Conservation (phyloP, 179 eudicot species). For the Spinacia oleracea region DNA sequence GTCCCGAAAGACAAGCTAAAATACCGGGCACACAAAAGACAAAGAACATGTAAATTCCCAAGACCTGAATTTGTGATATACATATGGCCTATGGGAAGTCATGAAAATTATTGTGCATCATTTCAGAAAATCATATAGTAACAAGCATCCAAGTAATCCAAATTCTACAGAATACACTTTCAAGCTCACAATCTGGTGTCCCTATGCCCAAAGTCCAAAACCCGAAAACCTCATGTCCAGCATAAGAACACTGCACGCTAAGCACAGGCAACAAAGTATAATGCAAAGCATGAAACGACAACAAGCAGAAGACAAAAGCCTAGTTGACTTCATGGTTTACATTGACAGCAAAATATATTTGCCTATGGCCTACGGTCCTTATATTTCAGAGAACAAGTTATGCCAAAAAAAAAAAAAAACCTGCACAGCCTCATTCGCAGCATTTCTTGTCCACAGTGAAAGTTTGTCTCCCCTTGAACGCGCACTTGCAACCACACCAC, state of each 20-base stretch:
- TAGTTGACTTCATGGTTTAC: background rate
- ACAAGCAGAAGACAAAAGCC: background rate
- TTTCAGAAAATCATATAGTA: background rate
- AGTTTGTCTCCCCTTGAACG: conserved; percentile 86
- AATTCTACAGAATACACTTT: no score
- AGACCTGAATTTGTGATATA: background rate
- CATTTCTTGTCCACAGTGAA: conserved; percentile 88
- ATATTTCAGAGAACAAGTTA: background rate
- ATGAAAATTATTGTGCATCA: background rate
- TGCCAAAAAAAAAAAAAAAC: conserved; percentile 28
- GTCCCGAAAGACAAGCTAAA: background rate
- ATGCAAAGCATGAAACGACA: background rate
- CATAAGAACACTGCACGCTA: background rate
- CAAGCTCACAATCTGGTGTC: background rate
- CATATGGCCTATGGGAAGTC: background rate
- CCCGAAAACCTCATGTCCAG: background rate
- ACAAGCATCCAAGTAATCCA: background rate
- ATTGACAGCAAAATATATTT: background rate
- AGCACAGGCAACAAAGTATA: background rate
- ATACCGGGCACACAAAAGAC: background rate
- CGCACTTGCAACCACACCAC: conserved; percentile 96
- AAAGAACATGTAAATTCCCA: background rate
- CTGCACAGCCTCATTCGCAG: conserved; percentile 92
- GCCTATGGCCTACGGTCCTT: background rate
- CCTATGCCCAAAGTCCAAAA: background rate